Evolutionary conservation across 2,329 filamentous ascomycete species (phyloP).

Genomic region (Hypoxylon sp.): DNA sequence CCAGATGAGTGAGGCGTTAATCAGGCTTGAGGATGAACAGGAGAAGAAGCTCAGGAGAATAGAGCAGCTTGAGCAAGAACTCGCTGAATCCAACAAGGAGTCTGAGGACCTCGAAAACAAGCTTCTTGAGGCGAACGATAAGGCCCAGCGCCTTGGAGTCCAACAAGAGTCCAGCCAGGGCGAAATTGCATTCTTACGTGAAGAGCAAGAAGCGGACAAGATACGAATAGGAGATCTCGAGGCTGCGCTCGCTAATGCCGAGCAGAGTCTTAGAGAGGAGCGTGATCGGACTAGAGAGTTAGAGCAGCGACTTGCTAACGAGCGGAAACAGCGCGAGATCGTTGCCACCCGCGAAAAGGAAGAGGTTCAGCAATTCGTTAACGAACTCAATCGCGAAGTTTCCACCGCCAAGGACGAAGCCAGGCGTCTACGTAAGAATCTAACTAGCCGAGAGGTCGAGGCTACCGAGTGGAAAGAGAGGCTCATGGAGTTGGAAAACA

Average conservation of each 20-base stretch:
- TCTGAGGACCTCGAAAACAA: constrained; percentile 88
- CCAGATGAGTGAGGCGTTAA: constrained; percentile 86
- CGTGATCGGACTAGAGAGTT: constrained; percentile 81
- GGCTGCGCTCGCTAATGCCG: constrained; percentile 82
- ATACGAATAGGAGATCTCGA: constrained; percentile 97
- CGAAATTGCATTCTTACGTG: constrained; percentile 93
- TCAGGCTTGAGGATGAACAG: constrained; percentile 91
- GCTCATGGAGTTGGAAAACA: constrained; percentile 89
- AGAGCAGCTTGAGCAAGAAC: constrained; percentile 84
- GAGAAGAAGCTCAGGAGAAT: constrained; percentile 84
- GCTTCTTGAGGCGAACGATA: constrained; percentile 86
- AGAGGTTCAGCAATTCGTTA: constrained; percentile 92
- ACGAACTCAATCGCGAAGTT: constrained; percentile 90
- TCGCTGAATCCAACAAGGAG: constrained; percentile 87
- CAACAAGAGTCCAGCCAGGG: constrained; percentile 93
- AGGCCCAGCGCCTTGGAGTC: constrained; percentile 88
- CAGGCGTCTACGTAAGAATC: constrained; percentile 83
- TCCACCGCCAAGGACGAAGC: constrained; percentile 88
- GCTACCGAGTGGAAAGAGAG: constrained; percentile 92
- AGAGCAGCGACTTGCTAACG: constrained; percentile 81
- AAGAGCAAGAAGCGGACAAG: constrained; percentile 98
- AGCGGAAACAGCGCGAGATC: constrained; percentile 88
- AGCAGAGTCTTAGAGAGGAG: constrained; percentile 86
- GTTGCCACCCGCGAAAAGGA: constrained; percentile 92
- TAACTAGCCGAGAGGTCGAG: constrained; percentile 89